Base-by-base conservation (phyloP, 2,329 filamentous ascomycete species). In the Pseudogymnoascus sp. region DNA sequence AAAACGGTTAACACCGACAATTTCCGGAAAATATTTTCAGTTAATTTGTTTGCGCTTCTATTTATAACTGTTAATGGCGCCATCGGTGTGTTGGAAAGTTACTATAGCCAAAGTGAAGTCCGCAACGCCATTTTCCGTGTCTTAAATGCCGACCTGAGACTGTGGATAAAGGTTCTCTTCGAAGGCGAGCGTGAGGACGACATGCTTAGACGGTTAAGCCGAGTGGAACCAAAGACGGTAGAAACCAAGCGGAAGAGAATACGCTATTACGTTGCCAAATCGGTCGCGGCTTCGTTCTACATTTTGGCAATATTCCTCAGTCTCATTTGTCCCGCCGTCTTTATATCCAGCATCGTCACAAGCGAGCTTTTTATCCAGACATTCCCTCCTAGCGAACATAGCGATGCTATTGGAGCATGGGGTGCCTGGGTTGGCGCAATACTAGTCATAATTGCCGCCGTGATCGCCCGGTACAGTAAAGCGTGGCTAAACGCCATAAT, bases 351-450 rank as follows among this genome's bases (percentile, higher is more conserved):
- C 12, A 41, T 63, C 18, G 30, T 63, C 11, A 18, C 43, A 30
- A 60, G 39, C 22, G 60, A 63, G 25, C 32, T 62, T 34, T 12
- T 37, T 1, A 14, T 63, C 5, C 41, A 62, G 25, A 8, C 18
- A 11, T 58, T 60, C 11, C 62, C 62, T 34, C 37, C 37, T 9
- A 58, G 57, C 30, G 62, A 63, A n/a, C 57, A 60, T 14, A 63
- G 60, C 30, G 60, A 63, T 14, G 62, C 62, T 2, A 28, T 63
- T 2, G 62, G 62, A 7, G 60, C 62, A 43, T 63, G 62, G 62
- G 62, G 60, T 6, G 39, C 62, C 18, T 63, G 62, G 62, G 62
- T 62, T 30, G 62, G 62, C 28, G 62, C 62, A 3, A 7, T 8
- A 14, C 30, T 63, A 4, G 62, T 63, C 6, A 32, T 63, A 9